Evolutionary conservation across 371 early-diverging fungal genomes (phyloP).

Genomic region (Rhizopus stolonifer): DNA sequence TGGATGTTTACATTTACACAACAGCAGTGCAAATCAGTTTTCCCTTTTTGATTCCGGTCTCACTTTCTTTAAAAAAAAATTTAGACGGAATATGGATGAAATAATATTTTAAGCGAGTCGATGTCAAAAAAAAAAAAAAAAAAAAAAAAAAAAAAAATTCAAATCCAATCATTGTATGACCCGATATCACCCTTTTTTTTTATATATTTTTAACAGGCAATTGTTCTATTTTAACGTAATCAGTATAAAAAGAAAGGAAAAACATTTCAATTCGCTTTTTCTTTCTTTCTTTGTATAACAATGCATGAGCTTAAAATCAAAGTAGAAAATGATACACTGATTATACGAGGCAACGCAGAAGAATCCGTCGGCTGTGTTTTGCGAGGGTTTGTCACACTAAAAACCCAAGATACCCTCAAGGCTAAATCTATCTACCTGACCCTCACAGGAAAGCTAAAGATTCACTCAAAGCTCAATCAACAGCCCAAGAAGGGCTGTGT

Average conservation of each 20-base stretch:
- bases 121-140: too few species aligned
- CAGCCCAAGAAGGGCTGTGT: constrained; percentile 23
- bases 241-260: neutral
- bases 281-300: neutral
- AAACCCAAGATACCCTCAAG: constrained; percentile 24
- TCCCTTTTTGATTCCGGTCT: too few species aligned
- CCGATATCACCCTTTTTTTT: too few species aligned
- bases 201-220: too few species aligned
- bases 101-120: too few species aligned
- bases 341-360: constrained; percentile 28
- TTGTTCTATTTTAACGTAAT: too few species aligned
- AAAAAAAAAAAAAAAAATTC: too few species aligned
- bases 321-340: constrained; percentile 22
- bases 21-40: too few species aligned
- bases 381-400: constrained; percentile 26
- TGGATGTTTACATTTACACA: too few species aligned
- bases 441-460: constrained; percentile 25
- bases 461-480: constrained; percentile 25
- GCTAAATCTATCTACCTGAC: constrained; percentile 29
- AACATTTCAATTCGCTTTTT: neutral
- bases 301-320: constrained; percentile 27
- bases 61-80: too few species aligned
- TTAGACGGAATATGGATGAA: too few species aligned
- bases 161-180: too few species aligned
- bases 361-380: constrained; percentile 37